Evolutionary conservation across 1,284 basidiomycete species (phyloP), one percentile per base, ranked within the genome.

Genomic region (Veloboletus limbatus): DNA sequence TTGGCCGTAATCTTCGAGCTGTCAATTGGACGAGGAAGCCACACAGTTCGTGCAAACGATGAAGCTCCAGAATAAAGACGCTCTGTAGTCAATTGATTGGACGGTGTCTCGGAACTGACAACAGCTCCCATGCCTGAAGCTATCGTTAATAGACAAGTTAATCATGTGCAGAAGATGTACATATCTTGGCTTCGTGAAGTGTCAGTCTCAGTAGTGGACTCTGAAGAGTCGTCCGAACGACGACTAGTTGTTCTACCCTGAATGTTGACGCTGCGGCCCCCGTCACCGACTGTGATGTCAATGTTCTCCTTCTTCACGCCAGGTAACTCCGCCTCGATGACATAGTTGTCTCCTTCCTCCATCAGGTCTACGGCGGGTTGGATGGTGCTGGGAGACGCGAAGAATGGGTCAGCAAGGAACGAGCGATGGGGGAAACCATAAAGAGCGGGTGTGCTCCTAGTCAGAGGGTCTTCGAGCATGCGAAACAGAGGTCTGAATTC

Each of bases 251-350:
- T 67, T 56, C 74, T 80, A 4, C 87, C 88, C 60, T 86, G 77
- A 47, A 90, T 88, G 6, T 80, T 86, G 49, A 89, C 62, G 52
- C 78, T 85, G 47, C 78, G 74, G 3, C 85, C 86, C 22, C 75
- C 76, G 47, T 88, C 81, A 8, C 82, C 83, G 50, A 89, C 72
- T 14, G 78, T 74, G 40, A 90, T 76, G 48, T 85, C 77, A 9
- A 90, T 60, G 56, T 88, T 79, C 58, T 89, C 87, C 69, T 83
- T 88, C 67, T 81, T 82, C 17, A 89, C 81, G 1, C 87, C 87
- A 8, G 87, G 88, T 34, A 90, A 60, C 59, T 90, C 88, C 1
- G 86, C 86, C 58, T 88, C 82, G 34, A 90, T 69, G 40, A 88
- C 55, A 55, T 84, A 88, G 36, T 75, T 72, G 62, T 79, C 73